phyloP scores from a whole-genome alignment of 208 protist species.

The Angomonas desouzai region DNA sequence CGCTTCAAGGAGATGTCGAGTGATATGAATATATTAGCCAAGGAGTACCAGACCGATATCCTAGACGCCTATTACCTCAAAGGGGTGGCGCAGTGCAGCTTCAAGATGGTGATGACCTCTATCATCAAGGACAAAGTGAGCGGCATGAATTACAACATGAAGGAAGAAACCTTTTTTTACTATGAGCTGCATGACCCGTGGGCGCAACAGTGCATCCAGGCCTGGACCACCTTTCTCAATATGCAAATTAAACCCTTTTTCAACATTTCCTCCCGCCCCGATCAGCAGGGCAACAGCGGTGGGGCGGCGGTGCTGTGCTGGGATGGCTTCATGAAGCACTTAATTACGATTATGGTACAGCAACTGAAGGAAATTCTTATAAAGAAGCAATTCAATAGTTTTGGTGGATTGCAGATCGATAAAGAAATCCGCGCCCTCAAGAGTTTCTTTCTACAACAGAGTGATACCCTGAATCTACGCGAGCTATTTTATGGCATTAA shows the following conservation, averaged over 20 bases:
- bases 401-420: conserved; percentile 76
- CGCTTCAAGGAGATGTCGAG: conserved; percentile 68
- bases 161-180: conserved; percentile 72
- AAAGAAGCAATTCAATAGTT: conserved; percentile 54
- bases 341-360: background rate
- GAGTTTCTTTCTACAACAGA: conserved; percentile 47
- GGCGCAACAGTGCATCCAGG: conserved; percentile 61
- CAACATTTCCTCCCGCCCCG: conserved; percentile 32
- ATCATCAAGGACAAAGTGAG: conserved; percentile 54
- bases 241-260: conserved; percentile 2
- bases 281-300: conserved; percentile 7
- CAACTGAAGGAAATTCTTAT: conserved; percentile 23
- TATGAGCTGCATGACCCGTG: conserved; percentile 83
- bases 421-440: conserved; percentile 74
- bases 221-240: conserved; percentile 24
- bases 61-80: conserved; percentile 3
- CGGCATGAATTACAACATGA: conserved; percentile 52
- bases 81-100: conserved; percentile 11
- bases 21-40: conserved; percentile 37
- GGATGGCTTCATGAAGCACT: background rate
- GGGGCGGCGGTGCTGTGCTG: background rate
- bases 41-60: conserved; percentile 15
- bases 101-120: conserved; percentile 32
- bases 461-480: conserved; percentile 21
- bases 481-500: conserved; percentile 21